These are phyloP conservation scores for Curvularia hawaiiensis DNA, from an alignment of 2,329 filamentous ascomycete genomes.

Conservation along the genomic window DNA sequence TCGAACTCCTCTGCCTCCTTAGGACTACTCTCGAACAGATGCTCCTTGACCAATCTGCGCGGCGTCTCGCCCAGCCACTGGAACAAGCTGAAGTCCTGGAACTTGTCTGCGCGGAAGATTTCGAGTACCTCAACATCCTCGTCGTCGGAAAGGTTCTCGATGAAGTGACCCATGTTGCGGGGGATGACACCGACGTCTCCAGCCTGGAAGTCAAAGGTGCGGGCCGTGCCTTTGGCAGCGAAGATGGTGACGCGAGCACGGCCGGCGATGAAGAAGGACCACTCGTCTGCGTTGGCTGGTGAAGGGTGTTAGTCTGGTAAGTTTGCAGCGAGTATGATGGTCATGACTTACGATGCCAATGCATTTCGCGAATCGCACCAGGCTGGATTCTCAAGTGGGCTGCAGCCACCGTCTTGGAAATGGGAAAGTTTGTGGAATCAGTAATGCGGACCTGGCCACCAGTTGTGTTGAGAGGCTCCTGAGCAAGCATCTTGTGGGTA, in stretches of 20 bases:
- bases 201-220: constrained; percentile 76
- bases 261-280: constrained; percentile 78
- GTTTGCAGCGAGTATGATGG: not conserved
- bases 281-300: constrained; percentile 69
- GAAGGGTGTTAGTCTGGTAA: constrained; percentile 1
- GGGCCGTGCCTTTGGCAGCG: constrained; percentile 68
- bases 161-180: constrained; percentile 77
- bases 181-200: constrained; percentile 81
- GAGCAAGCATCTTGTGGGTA: constrained; percentile 73
- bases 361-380: constrained; percentile 76
- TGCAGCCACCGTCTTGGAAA: constrained; percentile 74
- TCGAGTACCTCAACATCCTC: constrained; percentile 78
- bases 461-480: constrained; percentile 67
- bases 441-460: constrained; percentile 76
- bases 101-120: constrained; percentile 73
- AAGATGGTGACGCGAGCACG: constrained; percentile 77
- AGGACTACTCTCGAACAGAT: constrained; percentile 66
- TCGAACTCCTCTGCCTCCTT: constrained; percentile 67
- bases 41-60: constrained; percentile 67
- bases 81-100: constrained; percentile 74
- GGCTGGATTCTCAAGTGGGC: constrained; percentile 74
- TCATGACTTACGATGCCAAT: constrained; percentile 67
- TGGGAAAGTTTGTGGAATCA: constrained; percentile 76
- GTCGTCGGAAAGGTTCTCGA: constrained; percentile 77
- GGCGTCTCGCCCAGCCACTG: constrained; percentile 79